Conservation (phyloP, 352 stramenopile species). For the Thalassiosira mediterranea region DNA sequence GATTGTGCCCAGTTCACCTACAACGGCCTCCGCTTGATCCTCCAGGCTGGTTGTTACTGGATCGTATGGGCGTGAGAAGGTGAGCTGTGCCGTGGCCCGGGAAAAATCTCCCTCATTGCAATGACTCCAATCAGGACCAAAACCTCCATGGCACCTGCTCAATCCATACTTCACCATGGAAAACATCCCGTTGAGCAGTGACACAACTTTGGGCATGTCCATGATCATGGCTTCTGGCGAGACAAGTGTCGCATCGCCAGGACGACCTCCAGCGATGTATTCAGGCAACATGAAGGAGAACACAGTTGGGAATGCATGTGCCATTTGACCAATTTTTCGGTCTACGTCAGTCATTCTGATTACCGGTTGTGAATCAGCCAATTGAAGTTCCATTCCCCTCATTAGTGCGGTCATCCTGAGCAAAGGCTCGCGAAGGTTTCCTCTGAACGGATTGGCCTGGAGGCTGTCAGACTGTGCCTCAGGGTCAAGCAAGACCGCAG, state of each 20-base stretch:
- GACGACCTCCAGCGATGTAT: conserved; percentile 45
- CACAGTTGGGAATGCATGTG: conserved; percentile 63
- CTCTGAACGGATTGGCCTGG: conserved; percentile 66
- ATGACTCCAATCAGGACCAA: conserved; percentile 37
- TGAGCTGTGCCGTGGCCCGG: conserved; percentile 37
- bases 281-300: conserved; percentile 74
- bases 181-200: conserved; percentile 74
- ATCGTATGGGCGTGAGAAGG: conserved; percentile 41
- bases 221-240: conserved; percentile 45
- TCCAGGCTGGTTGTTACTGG: conserved; percentile 9
- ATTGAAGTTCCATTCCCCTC: conserved; percentile 57
- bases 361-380: conserved; percentile 26
- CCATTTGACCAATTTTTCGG: conserved; percentile 59
- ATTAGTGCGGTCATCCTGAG: conserved; percentile 60
- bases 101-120: conserved; percentile 51
- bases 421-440: conserved; percentile 62
- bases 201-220: conserved; percentile 51
- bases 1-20: conserved; percentile 75
- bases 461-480: conserved; percentile 62
- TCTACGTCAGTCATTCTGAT: conserved; percentile 31
- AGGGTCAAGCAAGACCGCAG: conserved; percentile 73
- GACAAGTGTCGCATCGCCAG: conserved; percentile 41
- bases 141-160: conserved; percentile 52
- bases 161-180: conserved; percentile 75
- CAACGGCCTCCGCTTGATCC: conserved; percentile 48